Evolutionary conservation across 192 early-diverging fungal species (phyloP), one percentile per base, ranked within the genome.

Genomic region (Tieghemiomyces parasiticus): DNA sequence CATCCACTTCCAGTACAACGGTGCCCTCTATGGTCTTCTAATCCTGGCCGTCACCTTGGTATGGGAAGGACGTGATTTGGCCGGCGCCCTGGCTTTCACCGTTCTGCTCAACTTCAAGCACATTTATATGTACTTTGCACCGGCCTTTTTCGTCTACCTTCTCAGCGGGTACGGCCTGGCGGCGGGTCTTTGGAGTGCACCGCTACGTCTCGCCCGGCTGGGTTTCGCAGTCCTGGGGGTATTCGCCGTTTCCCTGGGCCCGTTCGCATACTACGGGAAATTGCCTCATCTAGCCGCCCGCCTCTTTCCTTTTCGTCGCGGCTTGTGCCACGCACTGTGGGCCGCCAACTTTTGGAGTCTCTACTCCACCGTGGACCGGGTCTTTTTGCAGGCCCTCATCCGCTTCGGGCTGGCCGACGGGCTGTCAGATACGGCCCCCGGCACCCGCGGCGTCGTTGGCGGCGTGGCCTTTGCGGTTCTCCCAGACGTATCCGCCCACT

Each of bases 1-100:
- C 69, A 85, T 92, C 56, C 95, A 98, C 71, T 98, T 98, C 62
- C 95, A 98, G 69, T 98, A 98, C 78, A 98, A 98, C 68, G 95
- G 90, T 14, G 80, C 90, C 47, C 64, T 97, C 42, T 91, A 87
- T 59, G 95, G 95, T 8, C 79, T 97, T 30, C 73, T 92, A 51
- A 64, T 95, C 28, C 75, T 83, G 30, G 91, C 90, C 14, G 69
- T 95, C 10, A 78, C 76, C 8, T 77, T 86, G 55, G 79, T 87
- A 6, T 74, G 79, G 53, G 76, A 86, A 74, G 85, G 76, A 46
- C 66, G 61, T 45, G 63, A 67, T 59, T 44, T 73, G 53, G 59
- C 61, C 6, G 65, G 80, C 0, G 95, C 83, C 14, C 67, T 81
- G 16, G 54, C 83, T 60, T 98, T 95, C 81, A 91, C 95, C 9